These are phyloP conservation scores for Cyclanthera cordifolia DNA, from an alignment of 306 rosid genomes.

Conservation along the genomic window DNA sequence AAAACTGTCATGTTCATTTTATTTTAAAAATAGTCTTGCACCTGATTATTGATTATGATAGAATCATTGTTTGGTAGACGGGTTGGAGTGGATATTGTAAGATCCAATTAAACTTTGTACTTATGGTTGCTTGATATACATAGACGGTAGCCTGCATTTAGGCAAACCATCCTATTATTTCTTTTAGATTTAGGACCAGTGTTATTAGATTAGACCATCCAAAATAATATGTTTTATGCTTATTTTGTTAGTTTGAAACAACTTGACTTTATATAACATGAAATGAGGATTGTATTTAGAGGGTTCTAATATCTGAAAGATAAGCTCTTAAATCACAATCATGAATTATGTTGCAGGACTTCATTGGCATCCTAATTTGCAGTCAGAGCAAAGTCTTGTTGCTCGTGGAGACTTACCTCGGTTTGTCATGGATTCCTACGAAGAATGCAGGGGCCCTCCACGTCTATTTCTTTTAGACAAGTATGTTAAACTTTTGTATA, in stretches of 20 bases:
- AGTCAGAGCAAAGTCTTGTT: constrained; percentile 47
- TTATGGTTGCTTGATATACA: neutral
- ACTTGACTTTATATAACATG: neutral
- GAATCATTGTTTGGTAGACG: neutral
- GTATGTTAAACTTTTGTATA: constrained; percentile 31
- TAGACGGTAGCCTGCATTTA: neutral
- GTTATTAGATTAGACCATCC: neutral
- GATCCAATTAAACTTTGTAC: neutral
- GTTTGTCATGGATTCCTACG: constrained; percentile 90
- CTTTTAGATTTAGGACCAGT: neutral
- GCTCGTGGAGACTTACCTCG: constrained; percentile 81
- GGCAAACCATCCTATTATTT: neutral
- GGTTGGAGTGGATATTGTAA: constrained; percentile 1
- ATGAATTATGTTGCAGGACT: constrained; percentile 46
- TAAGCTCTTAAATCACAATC: constrained; percentile 2
- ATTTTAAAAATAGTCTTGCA: neutral
- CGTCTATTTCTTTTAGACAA: constrained; percentile 84
- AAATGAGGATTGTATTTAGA: neutral
- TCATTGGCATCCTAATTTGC: constrained; percentile 85
- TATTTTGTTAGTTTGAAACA: neutral
- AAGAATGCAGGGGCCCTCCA: constrained; percentile 89
- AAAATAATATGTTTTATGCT: neutral
- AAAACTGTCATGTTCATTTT: neutral
- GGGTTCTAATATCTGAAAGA: neutral
- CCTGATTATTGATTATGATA: constrained; percentile 1